These are phyloP conservation scores for Speleostelium caveatum DNA, from an alignment of 78 protist genomes.

Conservation along the genomic window DNA sequence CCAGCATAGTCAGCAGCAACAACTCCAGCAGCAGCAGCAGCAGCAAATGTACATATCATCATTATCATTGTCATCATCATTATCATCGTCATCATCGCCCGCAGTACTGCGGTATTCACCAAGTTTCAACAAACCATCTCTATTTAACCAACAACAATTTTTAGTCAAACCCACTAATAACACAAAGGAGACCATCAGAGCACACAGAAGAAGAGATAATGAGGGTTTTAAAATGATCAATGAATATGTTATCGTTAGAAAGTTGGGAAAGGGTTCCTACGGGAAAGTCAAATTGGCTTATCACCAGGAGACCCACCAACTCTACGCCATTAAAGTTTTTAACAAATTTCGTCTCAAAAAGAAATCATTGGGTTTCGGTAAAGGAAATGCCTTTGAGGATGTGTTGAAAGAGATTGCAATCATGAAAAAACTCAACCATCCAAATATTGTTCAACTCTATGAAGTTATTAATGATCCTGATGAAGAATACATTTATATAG, in stretches of 20 bases:
- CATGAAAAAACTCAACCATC: slow-evolving; percentile 89
- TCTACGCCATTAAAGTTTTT: slow-evolving; percentile 69
- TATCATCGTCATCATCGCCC: too few species aligned
- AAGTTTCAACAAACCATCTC: too few species aligned
- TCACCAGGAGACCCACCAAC: slow-evolving; percentile 41
- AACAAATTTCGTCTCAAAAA: slow-evolving; percentile 53
- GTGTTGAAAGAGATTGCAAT: slow-evolving; percentile 90
- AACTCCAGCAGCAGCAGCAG: too few species aligned
- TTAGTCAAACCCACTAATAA: slow-evolving; percentile 32
- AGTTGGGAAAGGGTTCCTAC: slow-evolving; percentile 48
- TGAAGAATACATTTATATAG: slow-evolving; percentile 64
- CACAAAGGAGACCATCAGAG: slow-evolving; percentile 47
- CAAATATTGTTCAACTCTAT: slow-evolving; percentile 86
- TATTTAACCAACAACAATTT: neutral
- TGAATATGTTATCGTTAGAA: slow-evolving; percentile 60
- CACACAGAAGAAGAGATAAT: slow-evolving; percentile 29
- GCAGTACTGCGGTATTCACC: too few species aligned
- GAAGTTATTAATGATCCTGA: slow-evolving; percentile 94
- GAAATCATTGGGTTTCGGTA: slow-evolving; percentile 24
- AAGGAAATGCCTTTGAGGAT: slow-evolving; percentile 47
- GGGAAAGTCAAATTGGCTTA: slow-evolving; percentile 52
- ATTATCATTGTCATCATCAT: too few species aligned
- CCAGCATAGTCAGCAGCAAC: too few species aligned
- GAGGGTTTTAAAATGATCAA: slow-evolving; percentile 56
- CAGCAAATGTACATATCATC: too few species aligned